Evolutionary conservation across 495 filamentous ascomycete genomes (phyloP).

Genomic region (Aspergillus ellipticus): DNA sequence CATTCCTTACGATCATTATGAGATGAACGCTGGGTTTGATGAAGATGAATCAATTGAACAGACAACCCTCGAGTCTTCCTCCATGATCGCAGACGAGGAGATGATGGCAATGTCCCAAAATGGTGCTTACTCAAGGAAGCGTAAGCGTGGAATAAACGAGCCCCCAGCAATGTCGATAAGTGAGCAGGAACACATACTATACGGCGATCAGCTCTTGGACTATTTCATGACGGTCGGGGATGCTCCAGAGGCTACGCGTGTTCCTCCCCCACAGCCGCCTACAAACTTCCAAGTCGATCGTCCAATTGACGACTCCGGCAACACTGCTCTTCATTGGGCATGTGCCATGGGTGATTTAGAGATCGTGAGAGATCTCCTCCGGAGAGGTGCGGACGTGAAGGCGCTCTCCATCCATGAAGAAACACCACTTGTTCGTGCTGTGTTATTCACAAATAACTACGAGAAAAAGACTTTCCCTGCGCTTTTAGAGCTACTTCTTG

Average conservation of each 20-base stretch:
- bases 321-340: conserved; percentile 94
- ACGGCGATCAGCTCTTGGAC: conserved; percentile 86
- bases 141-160: conserved; percentile 64
- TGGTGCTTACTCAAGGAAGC: conserved; percentile 67
- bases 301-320: conserved; percentile 80
- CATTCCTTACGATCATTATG: conserved; percentile 53
- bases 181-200: conserved; percentile 82
- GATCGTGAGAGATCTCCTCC: conserved; percentile 79
- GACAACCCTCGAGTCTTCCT: conserved; percentile 71
- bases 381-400: conserved; percentile 63
- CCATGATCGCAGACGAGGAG: conserved; percentile 78
- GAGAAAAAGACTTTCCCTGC: conserved; percentile 81
- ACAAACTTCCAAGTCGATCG: conserved; percentile 80
- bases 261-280: conserved; percentile 72
- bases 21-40: conserved; percentile 56
- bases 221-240: conserved; percentile 85
- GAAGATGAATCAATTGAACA: conserved; percentile 83
- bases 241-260: conserved; percentile 53
- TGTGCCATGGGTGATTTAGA: conserved; percentile 96
- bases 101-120: conserved; percentile 64
- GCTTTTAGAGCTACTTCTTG: conserved; percentile 73
- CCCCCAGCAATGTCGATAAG: conserved; percentile 56
- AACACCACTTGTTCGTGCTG: conserved; percentile 90
- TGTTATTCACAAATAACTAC: conserved; percentile 93
- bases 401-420: conserved; percentile 75